phyloP scores from a whole-genome alignment of 2,329 filamentous ascomycete species.

The Pseudocercospora musae region DNA sequence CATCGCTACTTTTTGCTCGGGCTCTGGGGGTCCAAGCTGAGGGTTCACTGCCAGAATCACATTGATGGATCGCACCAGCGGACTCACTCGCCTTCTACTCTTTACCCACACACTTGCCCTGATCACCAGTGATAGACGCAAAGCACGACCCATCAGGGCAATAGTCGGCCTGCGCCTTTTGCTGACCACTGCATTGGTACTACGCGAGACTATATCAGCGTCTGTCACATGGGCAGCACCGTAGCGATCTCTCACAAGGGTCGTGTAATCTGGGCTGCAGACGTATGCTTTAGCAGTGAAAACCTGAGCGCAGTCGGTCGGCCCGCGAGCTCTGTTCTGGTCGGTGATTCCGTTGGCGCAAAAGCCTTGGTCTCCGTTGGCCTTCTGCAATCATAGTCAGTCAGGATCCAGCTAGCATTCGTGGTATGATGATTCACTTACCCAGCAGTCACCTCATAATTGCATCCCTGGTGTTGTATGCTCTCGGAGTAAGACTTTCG shows the following conservation, averaged over 20 bases:
- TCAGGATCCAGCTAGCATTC: no score
- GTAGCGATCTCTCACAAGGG: constrained; percentile 3
- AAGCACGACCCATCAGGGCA: constrained; percentile 6
- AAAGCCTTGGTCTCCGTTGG: not conserved
- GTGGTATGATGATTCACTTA: not conserved
- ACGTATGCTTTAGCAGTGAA: constrained; percentile 5
- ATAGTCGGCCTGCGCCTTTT: not conserved
- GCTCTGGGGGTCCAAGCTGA: no score
- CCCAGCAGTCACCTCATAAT: not conserved
- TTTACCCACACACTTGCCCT: constrained; percentile 6
- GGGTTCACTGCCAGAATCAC: no score
- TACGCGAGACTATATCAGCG: not conserved
- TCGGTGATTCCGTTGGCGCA: not conserved
- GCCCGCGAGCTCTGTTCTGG: constrained; percentile 7
- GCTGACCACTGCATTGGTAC: constrained; percentile 4
- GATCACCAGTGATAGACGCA: constrained; percentile 9
- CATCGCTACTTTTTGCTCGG: no score
- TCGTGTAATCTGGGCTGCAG: constrained; percentile 9
- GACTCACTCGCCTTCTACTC: no score
- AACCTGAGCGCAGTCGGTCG: constrained; percentile 10
- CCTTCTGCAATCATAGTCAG: not conserved
- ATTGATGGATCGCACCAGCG: no score
- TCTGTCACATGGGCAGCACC: not conserved
- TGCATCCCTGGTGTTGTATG: no score
- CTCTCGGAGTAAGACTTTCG: no score